A percentile compares a stretch with the other conserved stretches of the same genome.
These are phyloP conservation scores for Puccinia coronata DNA, from an alignment of 1,284 basidiomycete species.

Conservation along the genomic window DNA sequence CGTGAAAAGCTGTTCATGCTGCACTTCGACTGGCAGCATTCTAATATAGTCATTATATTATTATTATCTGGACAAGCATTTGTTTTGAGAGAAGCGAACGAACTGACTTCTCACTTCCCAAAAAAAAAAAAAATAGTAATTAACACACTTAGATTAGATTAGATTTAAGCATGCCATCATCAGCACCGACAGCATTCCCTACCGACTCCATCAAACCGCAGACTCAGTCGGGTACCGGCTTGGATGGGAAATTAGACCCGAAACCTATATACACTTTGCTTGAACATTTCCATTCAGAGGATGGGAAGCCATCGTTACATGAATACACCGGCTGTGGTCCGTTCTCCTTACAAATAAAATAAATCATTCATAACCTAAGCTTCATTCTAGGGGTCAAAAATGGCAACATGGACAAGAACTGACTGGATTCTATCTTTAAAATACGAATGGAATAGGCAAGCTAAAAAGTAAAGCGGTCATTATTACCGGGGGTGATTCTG, in stretches of 20 bases:
- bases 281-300: conserved; percentile 65
- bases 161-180: not conserved
- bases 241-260: conserved; percentile 53
- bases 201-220: conserved; percentile 40
- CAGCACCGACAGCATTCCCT: conserved; percentile 21
- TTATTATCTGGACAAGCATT: no score
- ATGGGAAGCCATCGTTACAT: conserved; percentile 66
- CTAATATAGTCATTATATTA: no score
- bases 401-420: no score
- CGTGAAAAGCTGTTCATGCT: no score
- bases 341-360: no score
- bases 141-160: no score
- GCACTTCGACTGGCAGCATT: no score
- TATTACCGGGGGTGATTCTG: conserved; percentile 66
- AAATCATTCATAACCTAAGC: no score
- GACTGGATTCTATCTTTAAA: conserved; percentile 42
- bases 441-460: conserved; percentile 59
- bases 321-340: conserved; percentile 61
- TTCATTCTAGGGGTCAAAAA: conserved; percentile 26
- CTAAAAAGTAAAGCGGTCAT: conserved; percentile 67
- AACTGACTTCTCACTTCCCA: no score
- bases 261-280: conserved; percentile 65
- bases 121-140: no score
- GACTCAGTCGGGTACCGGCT: conserved; percentile 30
- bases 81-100: no score